These are phyloP conservation scores for Pistacia atlantica DNA, from an alignment of 345 rosid genomes.

Conservation along the genomic window DNA sequence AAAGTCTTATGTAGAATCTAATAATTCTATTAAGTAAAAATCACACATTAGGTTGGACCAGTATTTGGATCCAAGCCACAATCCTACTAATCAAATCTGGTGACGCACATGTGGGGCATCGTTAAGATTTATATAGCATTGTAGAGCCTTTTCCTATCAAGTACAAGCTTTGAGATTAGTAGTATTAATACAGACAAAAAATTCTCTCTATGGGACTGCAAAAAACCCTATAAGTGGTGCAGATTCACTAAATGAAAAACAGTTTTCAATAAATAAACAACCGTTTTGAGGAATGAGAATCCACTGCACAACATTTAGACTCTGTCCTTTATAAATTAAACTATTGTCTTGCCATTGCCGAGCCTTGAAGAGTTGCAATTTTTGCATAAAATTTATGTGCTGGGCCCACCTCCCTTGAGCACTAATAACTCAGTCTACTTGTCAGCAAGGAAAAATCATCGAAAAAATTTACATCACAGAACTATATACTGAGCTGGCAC, in stretches of 20 bases:
- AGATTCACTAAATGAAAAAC: neutral
- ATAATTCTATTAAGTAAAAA: neutral
- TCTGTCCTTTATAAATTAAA: neutral
- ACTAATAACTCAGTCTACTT: slow-evolving; percentile 9
- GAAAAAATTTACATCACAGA: neutral
- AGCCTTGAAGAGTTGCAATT: neutral
- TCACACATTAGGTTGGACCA: neutral
- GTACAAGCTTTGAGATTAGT: neutral
- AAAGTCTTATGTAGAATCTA: neutral
- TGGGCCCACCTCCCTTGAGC: neutral
- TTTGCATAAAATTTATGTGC: neutral
- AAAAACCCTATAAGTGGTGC: neutral
- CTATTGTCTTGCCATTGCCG: neutral
- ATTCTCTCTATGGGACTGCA: neutral
- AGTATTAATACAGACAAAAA: neutral
- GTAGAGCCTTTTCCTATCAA: neutral
- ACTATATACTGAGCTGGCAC: neutral
- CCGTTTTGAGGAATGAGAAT: slow-evolving; percentile 3
- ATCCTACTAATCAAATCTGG: neutral
- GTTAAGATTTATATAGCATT: no score
- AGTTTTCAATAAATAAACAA: neutral
- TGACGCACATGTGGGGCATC: neutral
- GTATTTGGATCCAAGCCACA: neutral
- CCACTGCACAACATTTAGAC: neutral
- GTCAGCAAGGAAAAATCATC: slow-evolving; percentile 1